Percentiles rank a stretch among this genome's conserved stretches.
Evolutionary conservation across 352 stramenopile genomes (phyloP).

Genomic region (Pythium pyrilobum): DNA sequence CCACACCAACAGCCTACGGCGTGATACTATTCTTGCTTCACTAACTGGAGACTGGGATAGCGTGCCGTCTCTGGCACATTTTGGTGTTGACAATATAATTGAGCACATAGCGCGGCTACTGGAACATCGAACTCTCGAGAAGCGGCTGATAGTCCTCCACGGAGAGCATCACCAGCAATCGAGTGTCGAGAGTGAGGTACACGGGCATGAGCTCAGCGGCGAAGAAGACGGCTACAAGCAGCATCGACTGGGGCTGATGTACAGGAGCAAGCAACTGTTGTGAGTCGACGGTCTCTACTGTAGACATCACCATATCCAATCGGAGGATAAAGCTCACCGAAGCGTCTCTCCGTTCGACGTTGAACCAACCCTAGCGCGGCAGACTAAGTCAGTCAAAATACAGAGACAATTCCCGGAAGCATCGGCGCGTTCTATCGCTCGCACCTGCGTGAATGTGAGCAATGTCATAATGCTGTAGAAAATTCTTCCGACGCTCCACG

Average conservation of each 20-base stretch:
- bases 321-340: constrained; percentile 31
- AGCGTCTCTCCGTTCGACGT: constrained; percentile 58
- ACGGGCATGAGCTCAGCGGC: constrained; percentile 72
- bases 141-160: constrained; percentile 77
- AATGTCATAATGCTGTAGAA: constrained; percentile 86
- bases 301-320: neutral
- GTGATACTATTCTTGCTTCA: constrained; percentile 9
- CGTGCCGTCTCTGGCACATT: no score
- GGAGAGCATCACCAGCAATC: constrained; percentile 72
- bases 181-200: constrained; percentile 70
- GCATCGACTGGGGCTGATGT: constrained; percentile 70
- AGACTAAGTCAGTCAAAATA: neutral
- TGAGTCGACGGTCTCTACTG: no score
- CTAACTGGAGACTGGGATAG: no score
- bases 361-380: constrained; percentile 62
- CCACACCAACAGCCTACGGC: no score
- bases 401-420: no score
- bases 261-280: no score
- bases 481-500: constrained; percentile 82
- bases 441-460: constrained; percentile 81
- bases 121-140: constrained; percentile 56
- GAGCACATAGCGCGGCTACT: constrained; percentile 15
- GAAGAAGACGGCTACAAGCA: constrained; percentile 78
- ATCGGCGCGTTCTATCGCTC: neutral
- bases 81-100: neutral